These are phyloP conservation scores for Rutstroemia sp. DNA, from an alignment of 2,329 filamentous ascomycete genomes.

Conservation along the genomic window DNA sequence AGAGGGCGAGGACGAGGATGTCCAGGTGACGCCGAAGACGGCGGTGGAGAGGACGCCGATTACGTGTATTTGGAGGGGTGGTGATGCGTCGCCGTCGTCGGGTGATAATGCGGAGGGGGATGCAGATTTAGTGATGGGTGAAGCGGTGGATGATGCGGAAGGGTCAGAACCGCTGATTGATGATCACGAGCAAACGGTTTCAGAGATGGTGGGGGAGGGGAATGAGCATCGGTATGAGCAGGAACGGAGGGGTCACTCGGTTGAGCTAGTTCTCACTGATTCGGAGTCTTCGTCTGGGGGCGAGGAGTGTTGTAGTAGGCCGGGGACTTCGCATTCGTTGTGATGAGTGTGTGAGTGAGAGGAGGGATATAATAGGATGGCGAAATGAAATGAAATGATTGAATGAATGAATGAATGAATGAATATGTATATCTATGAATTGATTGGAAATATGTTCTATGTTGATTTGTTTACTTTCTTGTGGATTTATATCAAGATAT, in stretches of 20 bases:
- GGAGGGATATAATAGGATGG: too few species aligned
- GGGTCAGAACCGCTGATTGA: neutral
- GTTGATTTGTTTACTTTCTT: too few species aligned
- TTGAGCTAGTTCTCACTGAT: neutral
- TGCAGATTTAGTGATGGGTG: neutral
- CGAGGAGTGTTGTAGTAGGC: neutral
- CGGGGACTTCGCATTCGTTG: neutral
- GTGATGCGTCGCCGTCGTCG: neutral
- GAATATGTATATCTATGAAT: too few species aligned
- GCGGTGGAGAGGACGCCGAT: slow-evolving; percentile 19
- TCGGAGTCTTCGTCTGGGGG: neutral
- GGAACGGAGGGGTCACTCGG: neutral
- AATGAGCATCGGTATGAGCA: neutral
- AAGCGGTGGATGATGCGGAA: neutral
- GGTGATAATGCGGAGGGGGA: neutral
- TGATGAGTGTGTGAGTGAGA: neutral
- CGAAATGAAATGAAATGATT: too few species aligned
- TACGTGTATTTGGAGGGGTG: slow-evolving; percentile 15
- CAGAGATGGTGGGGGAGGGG: too few species aligned
- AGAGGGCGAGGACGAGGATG: slow-evolving; percentile 25
- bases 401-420: too few species aligned
- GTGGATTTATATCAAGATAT: too few species aligned
- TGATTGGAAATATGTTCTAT: too few species aligned
- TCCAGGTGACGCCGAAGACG: slow-evolving; percentile 17
- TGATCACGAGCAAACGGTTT: neutral